Percentiles rank a stretch among this genome's conserved stretches.
Conservation (phyloP, 148 eudicot genomes). For the Chenopodium formosanum region DNA sequence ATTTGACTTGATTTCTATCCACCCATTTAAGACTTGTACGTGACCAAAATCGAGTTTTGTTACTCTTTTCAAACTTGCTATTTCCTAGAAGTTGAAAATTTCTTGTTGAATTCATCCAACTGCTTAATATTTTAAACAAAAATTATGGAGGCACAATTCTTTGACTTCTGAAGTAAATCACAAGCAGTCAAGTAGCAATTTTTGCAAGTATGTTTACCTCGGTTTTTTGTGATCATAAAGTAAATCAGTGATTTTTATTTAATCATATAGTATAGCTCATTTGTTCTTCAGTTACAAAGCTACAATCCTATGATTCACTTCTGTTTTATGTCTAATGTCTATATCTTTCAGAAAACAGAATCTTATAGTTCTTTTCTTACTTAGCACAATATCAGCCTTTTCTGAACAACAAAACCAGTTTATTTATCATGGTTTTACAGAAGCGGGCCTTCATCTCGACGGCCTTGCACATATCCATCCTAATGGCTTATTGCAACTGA, state of each 20-base stretch:
- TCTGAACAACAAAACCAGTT: constrained; percentile 4
- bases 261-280: not conserved
- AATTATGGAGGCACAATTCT: not conserved
- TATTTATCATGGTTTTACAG: constrained; percentile 13
- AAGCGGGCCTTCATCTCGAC: constrained; percentile 12
- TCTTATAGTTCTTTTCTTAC: not conserved
- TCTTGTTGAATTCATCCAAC: not conserved
- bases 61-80: not conserved
- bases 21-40: not conserved
- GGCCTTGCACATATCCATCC: constrained; percentile 9
- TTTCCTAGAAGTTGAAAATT: not conserved
- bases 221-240: not conserved
- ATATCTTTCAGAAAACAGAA: not conserved
- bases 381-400: not conserved
- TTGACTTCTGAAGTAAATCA: not conserved
- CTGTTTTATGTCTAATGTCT: constrained; percentile 4
- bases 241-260: not conserved
- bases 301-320: not conserved
- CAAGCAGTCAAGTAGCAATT: not conserved
- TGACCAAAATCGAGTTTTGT: not conserved
- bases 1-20: not conserved
- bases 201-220: not conserved
- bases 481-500: constrained; percentile 19
- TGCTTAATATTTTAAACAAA: not conserved
- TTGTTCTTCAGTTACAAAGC: not conserved